Evolutionary conservation across 2,329 filamentous ascomycete genomes (phyloP).

Genomic region (Aspergillus cejpii): DNA sequence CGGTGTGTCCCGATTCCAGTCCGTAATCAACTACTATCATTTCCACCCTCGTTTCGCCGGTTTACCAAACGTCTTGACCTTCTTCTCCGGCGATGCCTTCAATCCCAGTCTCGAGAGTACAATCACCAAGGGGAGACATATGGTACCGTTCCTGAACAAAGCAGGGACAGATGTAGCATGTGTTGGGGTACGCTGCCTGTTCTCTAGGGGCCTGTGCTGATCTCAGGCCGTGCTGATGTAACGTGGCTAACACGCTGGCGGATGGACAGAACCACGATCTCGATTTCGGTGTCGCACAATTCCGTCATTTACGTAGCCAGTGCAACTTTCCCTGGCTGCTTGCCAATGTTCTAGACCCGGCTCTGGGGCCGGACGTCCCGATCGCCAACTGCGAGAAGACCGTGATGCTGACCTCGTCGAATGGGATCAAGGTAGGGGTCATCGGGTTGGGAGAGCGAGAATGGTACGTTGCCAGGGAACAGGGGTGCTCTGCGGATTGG

Average conservation of each 20-base stretch:
- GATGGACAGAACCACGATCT: slow-evolving; percentile 71
- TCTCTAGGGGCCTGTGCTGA: not conserved
- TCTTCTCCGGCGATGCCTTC: slow-evolving; percentile 90
- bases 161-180: slow-evolving; percentile 75
- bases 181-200: slow-evolving; percentile 57
- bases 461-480: slow-evolving; percentile 47
- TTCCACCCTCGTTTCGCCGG: slow-evolving; percentile 53
- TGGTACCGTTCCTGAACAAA: slow-evolving; percentile 76
- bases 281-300: slow-evolving; percentile 82
- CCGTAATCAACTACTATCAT: slow-evolving; percentile 68
- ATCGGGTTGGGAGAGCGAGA: slow-evolving; percentile 82
- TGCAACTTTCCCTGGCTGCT: slow-evolving; percentile 86
- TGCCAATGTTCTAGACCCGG: slow-evolving; percentile 80
- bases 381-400: slow-evolving; percentile 71
- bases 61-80: slow-evolving; percentile 62
- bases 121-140: slow-evolving; percentile 83
- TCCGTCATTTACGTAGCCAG: slow-evolving; percentile 62
- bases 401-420: slow-evolving; percentile 68
- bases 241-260: slow-evolving; percentile 7
- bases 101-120: slow-evolving; percentile 85
- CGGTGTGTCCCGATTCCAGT: slow-evolving; percentile 73
- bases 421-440: slow-evolving; percentile 78
- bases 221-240: not conserved
- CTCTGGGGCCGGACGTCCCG: slow-evolving; percentile 65
- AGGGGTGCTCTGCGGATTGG: not conserved